These are phyloP conservation scores for Pythium monospermum DNA, from an alignment of 352 stramenopile genomes.

Conservation along the genomic window DNA sequence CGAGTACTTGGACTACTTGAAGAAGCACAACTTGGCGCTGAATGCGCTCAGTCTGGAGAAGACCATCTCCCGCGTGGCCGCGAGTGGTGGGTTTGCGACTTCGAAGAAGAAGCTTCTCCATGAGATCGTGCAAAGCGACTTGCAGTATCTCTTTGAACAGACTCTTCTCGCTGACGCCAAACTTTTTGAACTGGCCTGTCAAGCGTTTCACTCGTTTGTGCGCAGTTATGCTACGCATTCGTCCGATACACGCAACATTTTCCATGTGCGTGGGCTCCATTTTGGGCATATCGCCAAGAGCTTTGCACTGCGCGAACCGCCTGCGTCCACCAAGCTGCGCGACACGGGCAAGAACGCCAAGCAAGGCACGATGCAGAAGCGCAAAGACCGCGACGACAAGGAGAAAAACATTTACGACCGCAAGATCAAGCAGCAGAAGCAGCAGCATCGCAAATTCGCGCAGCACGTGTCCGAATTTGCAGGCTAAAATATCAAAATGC, in stretches of 20 bases:
- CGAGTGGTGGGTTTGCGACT: constrained; percentile 50
- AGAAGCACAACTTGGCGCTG: constrained; percentile 72
- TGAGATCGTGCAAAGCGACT: constrained; percentile 72
- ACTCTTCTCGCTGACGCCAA: constrained; percentile 75
- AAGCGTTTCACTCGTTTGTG: constrained; percentile 92
- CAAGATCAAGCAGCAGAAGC: constrained; percentile 54
- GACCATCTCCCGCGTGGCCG: constrained; percentile 60
- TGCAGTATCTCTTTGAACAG: constrained; percentile 83
- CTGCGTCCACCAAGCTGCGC: constrained; percentile 74
- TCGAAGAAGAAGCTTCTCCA: constrained; percentile 79
- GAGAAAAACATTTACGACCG: constrained; percentile 41
- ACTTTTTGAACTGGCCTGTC: constrained; percentile 79
- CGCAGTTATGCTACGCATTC: constrained; percentile 91
- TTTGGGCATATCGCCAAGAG: constrained; percentile 93
- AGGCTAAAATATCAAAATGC: constrained; percentile 25
- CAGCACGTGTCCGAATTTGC: constrained; percentile 80
- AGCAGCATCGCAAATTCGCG: constrained; percentile 59
- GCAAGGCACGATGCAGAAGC: constrained; percentile 77
- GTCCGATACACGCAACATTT: constrained; percentile 88
- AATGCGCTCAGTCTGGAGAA: constrained; percentile 86
- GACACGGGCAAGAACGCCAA: constrained; percentile 71
- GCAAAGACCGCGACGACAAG: constrained; percentile 77
- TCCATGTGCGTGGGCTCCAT: constrained; percentile 91
- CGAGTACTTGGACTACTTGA: constrained; percentile 92
- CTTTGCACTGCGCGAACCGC: constrained; percentile 86